These are phyloP conservation scores for Cynanchum wilfordii DNA, from an alignment of 257 asterid species.

Conservation along the genomic window DNA sequence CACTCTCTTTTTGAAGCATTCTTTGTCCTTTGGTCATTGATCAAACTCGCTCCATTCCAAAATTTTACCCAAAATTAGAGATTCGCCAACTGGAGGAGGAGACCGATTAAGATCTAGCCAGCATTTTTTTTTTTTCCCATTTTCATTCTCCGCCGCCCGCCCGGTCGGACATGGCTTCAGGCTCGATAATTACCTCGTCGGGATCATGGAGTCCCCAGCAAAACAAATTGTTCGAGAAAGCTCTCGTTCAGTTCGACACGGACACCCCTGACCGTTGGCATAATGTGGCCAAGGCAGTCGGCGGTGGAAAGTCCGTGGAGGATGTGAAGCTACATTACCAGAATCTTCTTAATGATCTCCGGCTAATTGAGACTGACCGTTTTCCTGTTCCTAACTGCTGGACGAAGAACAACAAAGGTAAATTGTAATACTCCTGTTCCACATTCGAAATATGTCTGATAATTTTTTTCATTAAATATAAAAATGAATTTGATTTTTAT, in stretches of 20 bases:
- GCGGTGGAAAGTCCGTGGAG: constrained; percentile 63
- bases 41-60: constrained; percentile 14
- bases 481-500: too few relatives aligned
- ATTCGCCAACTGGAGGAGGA: too few relatives aligned
- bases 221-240: constrained; percentile 64
- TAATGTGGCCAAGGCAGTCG: constrained; percentile 67
- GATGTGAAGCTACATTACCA: constrained; percentile 67
- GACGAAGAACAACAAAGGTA: too few relatives aligned
- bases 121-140: too few relatives aligned
- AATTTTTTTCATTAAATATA: too few relatives aligned
- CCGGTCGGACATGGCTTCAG: constrained; percentile 35
- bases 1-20: too few relatives aligned
- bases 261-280: constrained; percentile 82
- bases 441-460: too few relatives aligned
- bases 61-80: constrained; percentile 12
- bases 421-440: too few relatives aligned
- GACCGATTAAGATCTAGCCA: too few relatives aligned
- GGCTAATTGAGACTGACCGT: constrained; percentile 58
- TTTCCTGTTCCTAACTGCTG: constrained; percentile 56
- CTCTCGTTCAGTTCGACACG: constrained; percentile 53
- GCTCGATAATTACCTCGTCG: constrained; percentile 21
- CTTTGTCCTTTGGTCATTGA: too few relatives aligned
- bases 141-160: too few relatives aligned
- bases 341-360: constrained; percentile 63
- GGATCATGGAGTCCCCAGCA: constrained; percentile 59